These are phyloP conservation scores for Aspergillus versicolor DNA, from an alignment of 2,329 filamentous ascomycete genomes.

Conservation along the genomic window DNA sequence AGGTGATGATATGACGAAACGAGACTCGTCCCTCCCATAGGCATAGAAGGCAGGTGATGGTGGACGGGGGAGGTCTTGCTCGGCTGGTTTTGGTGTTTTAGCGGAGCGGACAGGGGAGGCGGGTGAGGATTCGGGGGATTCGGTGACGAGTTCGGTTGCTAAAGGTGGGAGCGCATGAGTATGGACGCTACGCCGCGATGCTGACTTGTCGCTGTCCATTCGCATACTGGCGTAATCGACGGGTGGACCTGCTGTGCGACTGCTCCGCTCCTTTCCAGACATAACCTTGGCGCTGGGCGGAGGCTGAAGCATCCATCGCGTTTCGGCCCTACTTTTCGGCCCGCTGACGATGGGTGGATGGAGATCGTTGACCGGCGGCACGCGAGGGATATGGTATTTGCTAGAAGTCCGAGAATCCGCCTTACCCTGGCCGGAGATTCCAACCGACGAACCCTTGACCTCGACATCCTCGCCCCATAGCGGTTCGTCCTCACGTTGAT, in stretches of 20 bases:
- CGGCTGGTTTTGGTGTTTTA: slow-evolving; percentile 2
- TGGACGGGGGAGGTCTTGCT: slow-evolving; percentile 12
- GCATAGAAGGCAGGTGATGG: slow-evolving; percentile 19
- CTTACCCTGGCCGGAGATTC: slow-evolving; percentile 42
- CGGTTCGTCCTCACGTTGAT: slow-evolving; percentile 85
- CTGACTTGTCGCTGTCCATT: slow-evolving; percentile 12
- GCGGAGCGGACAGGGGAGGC: background rate
- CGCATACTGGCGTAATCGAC: slow-evolving; percentile 19
- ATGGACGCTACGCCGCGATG: background rate
- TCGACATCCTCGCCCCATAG: slow-evolving; percentile 69
- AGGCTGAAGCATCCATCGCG: slow-evolving; percentile 89
- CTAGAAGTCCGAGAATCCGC: slow-evolving; percentile 38
- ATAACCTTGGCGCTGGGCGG: slow-evolving; percentile 87
- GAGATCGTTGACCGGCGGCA: slow-evolving; percentile 79
- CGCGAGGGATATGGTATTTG: slow-evolving; percentile 61
- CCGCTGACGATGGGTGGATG: slow-evolving; percentile 82
- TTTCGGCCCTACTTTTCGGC: slow-evolving; percentile 66
- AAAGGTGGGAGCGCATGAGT: slow-evolving; percentile 16
- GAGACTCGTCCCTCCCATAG: slow-evolving; percentile 22
- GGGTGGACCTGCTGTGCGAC: slow-evolving; percentile 21
- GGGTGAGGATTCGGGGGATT: background rate
- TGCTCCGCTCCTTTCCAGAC: slow-evolving; percentile 69
- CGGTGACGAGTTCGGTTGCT: slow-evolving; percentile 6
- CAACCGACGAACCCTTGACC: slow-evolving; percentile 55
- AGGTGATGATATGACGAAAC: slow-evolving; percentile 21